Base-by-base conservation (phyloP, 2,329 filamentous ascomycete genomes). In the Sclerotinia subarctica region DNA sequence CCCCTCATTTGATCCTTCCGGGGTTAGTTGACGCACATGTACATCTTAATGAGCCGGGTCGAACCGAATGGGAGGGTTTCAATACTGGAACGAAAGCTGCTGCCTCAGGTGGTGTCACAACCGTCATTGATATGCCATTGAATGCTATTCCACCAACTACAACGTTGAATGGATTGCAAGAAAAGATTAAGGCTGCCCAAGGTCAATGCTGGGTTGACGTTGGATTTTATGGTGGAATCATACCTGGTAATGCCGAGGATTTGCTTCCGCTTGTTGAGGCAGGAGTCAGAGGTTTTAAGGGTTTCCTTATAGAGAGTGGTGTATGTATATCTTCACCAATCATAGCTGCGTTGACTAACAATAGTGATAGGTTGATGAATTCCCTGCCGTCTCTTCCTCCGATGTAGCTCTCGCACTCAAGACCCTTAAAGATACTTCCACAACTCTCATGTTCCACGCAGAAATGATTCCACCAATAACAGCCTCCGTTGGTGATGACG, bases 31-130 rank as follows among this genome's bases (percentile, higher is more conserved):
- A 99, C 78, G 94, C 95, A 47, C 95, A 99, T 78, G 95, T 99
- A 49, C 95, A 99, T 81, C 87, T 98, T 74, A 98, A 98, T 77
- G 95, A 99, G 81, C 95, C 95, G 0, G 95, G 95, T 53, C 87
- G 95, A 68, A 97, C 94, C 64, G 94, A 97, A 85, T 98, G 95
- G 95, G 95, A 99, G 78, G 95, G 95, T 15, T 99, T 99, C 83
- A 91, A 90, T 82, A 97, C 94, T 0, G 95, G 95, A 60, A 98
- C 95, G 32, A 87, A 92, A 74, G 95, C 95, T 46, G 95, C 95
- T 5, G 95, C 95, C 15, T 96, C 94, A 74, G 95, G 95, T 52
- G 95, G 95, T 74, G 95, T 98, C 35, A 99, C 95, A 5, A 98
- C 95, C 0, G 93, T 99, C 13, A 83, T 99, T 76, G 95, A 98